Evolutionary conservation across 352 stramenopile genomes (phyloP), one percentile per base, ranked within the genome.

Genomic region (Phytophthora aleatoria): DNA sequence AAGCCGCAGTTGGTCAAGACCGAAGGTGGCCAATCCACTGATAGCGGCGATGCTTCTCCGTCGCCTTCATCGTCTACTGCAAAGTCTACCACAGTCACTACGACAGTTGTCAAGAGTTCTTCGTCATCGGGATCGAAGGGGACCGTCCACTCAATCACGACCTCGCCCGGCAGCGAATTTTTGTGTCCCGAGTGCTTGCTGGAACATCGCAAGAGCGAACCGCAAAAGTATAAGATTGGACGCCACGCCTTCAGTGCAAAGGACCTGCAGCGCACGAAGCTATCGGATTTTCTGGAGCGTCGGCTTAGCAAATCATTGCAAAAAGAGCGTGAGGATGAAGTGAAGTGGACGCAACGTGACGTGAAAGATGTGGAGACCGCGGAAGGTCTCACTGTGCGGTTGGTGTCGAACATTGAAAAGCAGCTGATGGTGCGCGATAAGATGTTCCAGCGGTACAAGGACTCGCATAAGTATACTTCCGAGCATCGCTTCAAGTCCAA

Each of bases 331-430:
- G 81, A 96, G 55, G 88, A 95, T 49, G 84, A 92, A 66, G 87
- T 86, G 1, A 88, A 85, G 42, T 96, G 76, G 91, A 93, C 72
- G 73, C 95, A 76, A 42, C 81, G 69, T 33, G 64, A 79, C n/a
- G 70, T 96, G 7, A 91, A 97, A 51, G 86, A 98, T 58, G 91
- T 98, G 1, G 83, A 76, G 38, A 97, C 94, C n/a, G 91, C 87
- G 26, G 94, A 97, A 36, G 71, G 85, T 7, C 85, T 99, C 56
- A 98, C 94, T 36, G 92, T 99, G 56, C 90, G 96, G 24, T 84
- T 98, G 61, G 94, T 99, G 30, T 98, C 94, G 43, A 98, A 97
- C 44, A 98, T 99, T 78, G 95, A 98, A 63, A 96, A 98, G 50
- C 92, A 95, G 56, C 68, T 98, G 20, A 97, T 98, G 83, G 94